phyloP scores from a whole-genome alignment of 2,329 filamentous ascomycete species.

The Colletotrichum abscissum region DNA sequence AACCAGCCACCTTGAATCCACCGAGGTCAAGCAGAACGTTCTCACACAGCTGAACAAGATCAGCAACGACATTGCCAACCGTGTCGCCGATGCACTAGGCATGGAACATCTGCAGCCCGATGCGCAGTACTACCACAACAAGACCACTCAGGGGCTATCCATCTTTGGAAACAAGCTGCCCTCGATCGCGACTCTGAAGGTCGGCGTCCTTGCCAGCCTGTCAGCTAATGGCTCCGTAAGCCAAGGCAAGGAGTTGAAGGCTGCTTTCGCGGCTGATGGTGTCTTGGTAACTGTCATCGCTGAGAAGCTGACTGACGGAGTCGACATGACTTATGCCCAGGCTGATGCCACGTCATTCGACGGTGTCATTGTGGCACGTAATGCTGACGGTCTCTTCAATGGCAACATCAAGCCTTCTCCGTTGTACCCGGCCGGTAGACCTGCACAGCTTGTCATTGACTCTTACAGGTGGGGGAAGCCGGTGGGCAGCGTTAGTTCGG shows the following conservation, averaged over 20 bases:
- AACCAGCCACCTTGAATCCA: conserved; percentile 67
- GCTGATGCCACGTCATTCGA: conserved; percentile 73
- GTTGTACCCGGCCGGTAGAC: conserved; percentile 73
- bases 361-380: conserved; percentile 69
- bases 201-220: conserved; percentile 69
- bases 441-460: conserved; percentile 71
- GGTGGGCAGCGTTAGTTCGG: conserved; percentile 67
- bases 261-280: conserved; percentile 59
- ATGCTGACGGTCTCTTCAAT: conserved; percentile 64
- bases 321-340: conserved; percentile 73
- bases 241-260: conserved; percentile 62
- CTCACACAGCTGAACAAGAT: conserved; percentile 76
- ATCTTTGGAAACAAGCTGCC: conserved; percentile 69
- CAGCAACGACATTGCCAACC: conserved; percentile 73
- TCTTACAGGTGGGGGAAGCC: conserved; percentile 79
- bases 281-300: conserved; percentile 70
- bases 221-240: conserved; percentile 54
- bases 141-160: conserved; percentile 70
- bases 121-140: conserved; percentile 74
- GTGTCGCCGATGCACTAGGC: conserved; percentile 72
- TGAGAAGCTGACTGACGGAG: conserved; percentile 64
- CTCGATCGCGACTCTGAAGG: conserved; percentile 70
- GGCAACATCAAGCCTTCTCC: conserved; percentile 53
- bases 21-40: conserved; percentile 71
- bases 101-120: conserved; percentile 69